Base-by-base conservation (phyloP, 2,329 filamentous ascomycete genomes). In the Pestalotiopsis sp. region DNA sequence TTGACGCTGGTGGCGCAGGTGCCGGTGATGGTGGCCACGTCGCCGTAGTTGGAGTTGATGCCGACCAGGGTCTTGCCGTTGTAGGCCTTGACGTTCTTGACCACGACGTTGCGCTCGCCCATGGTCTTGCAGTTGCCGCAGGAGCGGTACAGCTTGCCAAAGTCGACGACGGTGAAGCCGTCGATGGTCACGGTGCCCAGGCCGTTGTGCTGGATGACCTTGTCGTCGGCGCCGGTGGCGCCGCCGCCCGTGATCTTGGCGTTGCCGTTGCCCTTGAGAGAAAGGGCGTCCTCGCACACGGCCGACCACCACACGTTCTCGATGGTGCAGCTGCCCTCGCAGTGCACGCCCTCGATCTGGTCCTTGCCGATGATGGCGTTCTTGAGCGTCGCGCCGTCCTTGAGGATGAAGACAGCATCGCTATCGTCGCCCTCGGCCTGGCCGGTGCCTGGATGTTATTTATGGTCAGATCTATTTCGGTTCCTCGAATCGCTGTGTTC, bases 91-190 rank as follows among this genome's bases (percentile, higher is more conserved):
- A 80, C 72, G 69, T 74, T 73, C 67, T 73, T 68, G 71, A 81
- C 68, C 45, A 74, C 72, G 61, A 79, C 75, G 65, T 75, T 73
- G 64, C 78, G 78, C 60, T 75, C 74, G 69, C 72, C 74, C 72
- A 71, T 72, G 66, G 73, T 74, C 70, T 74, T 75, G 74, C 82
- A 84, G 77, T 82, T 81, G 23, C 83, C 84, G 75, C 83, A 86
- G 58, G 79, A 78, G 69, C 83, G 82, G 78, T 84, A 85, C 59
- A 85, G 73, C 75, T 82, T 82, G 69, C 81, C 81, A 61, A 80
- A 78, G 74, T 83, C 77, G 63, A 78, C 74, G 31, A 79, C 78
- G 36, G 78, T 80, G 72, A 81, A 82, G 70, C 70, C 72, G 69
- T 68, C 67, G 38, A 70, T 69, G 56, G 67, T 64, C 60, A 70